Evolutionary conservation across 2,329 filamentous ascomycete species (phyloP).

Genomic region (Trichoderma semiorbis): DNA sequence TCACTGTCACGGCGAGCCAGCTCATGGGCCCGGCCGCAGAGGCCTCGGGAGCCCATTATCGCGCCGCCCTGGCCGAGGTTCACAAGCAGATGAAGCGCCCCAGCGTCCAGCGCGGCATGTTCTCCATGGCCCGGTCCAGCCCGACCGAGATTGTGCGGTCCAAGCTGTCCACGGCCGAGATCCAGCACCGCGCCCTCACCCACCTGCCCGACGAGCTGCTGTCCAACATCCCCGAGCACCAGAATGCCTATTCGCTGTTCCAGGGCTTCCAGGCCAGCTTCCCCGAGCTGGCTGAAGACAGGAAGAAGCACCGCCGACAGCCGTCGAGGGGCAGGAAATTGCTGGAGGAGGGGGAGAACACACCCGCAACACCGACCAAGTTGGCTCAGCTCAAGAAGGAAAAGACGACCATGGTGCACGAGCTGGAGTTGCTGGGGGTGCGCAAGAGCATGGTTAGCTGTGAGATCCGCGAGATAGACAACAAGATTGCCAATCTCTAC

Average conservation of each 20-base stretch:
- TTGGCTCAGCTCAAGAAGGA: constrained; percentile 76
- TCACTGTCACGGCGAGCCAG: constrained; percentile 88
- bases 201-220: constrained; percentile 89
- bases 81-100: constrained; percentile 85
- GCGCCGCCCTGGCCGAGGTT: constrained; percentile 82
- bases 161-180: constrained; percentile 84
- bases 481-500: constrained; percentile 89
- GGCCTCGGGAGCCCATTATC: constrained; percentile 65
- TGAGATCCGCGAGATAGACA: constrained; percentile 94
- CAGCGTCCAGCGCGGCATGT: constrained; percentile 80
- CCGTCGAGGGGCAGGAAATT: constrained; percentile 74
- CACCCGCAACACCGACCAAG: constrained; percentile 56
- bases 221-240: constrained; percentile 79
- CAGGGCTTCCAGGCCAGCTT: constrained; percentile 93
- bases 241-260: constrained; percentile 87
- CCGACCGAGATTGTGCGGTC: constrained; percentile 93
- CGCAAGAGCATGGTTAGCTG: constrained; percentile 97
- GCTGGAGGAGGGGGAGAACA: constrained; percentile 60
- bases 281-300: constrained; percentile 66
- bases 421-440: constrained; percentile 85
- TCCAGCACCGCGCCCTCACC: constrained; percentile 86
- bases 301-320: constrained; percentile 66
- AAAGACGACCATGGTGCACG: constrained; percentile 73
- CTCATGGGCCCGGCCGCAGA: constrained; percentile 67
- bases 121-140: constrained; percentile 84